These are phyloP conservation scores for Arabidopsis arenosa DNA, from an alignment of 345 rosid genomes.

Conservation along the genomic window DNA sequence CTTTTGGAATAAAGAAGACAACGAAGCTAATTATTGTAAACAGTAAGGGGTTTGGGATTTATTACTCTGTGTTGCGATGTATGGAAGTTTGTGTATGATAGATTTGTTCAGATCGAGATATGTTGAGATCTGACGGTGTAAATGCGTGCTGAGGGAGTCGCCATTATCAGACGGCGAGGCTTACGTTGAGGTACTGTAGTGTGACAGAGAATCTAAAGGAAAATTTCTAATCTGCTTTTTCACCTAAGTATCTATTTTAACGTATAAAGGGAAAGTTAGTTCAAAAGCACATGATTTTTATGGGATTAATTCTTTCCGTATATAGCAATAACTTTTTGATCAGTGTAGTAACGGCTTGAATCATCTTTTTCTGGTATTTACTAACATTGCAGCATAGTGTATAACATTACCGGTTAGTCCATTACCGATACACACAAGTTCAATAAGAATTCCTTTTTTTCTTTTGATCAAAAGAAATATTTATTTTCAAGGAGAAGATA, in stretches of 20 bases:
- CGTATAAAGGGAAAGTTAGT: slow-evolving; percentile 32
- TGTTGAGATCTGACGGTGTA: slow-evolving; percentile 36
- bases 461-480: too few species aligned
- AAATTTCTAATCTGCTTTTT: slow-evolving; percentile 35
- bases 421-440: too few species aligned
- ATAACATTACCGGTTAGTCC: too few species aligned
- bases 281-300: slow-evolving; percentile 20
- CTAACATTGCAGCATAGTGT: neutral
- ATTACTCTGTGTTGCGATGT: slow-evolving; percentile 23
- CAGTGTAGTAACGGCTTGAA: neutral
- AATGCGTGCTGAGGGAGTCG: neutral
- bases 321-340: slow-evolving; percentile 22
- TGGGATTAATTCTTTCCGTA: slow-evolving; percentile 8
- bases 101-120: neutral
- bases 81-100: neutral
- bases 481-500: too few species aligned
- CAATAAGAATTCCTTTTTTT: too few species aligned
- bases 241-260: neutral
- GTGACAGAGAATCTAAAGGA: slow-evolving; percentile 20
- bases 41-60: neutral
- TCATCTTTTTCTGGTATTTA: neutral
- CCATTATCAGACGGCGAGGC: slow-evolving; percentile 23
- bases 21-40: slow-evolving; percentile 19
- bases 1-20: slow-evolving; percentile 28
- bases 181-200: slow-evolving; percentile 11